Evolutionary conservation across 2,329 filamentous ascomycete species (phyloP), one percentile per base, ranked within the genome.

Genomic region (Nemania bipapillata): DNA sequence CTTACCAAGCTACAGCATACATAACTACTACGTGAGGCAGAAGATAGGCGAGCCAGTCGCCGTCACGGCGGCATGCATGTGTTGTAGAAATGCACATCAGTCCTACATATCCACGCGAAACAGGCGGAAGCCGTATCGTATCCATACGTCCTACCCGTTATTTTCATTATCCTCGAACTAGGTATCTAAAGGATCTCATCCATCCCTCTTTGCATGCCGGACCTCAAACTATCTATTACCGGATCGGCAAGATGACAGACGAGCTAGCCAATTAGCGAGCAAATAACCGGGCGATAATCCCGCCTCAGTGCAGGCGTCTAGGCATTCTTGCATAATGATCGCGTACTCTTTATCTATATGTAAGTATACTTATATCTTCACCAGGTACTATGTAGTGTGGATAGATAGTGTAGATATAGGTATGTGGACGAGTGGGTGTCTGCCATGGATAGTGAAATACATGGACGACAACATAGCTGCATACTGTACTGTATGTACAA

Each of bases 51-150:
- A 40, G 30, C 45, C 30, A 15, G 24, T 60, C 42, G 17, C 58
- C 58, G 22, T 53, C 17, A 49, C 35, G n/a, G 47, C 47, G 58
- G 45, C 8, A 45, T 7, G 17, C 20, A 45, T 4, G 40, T 45
- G 20, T 20, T 6, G 17, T 7, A 20, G 40, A 17, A 8, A 45
- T 17, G 40, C 8, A 45, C 5, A 45, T 45, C 52, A 26, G 63
- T 66, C 62, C 63, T 63, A 69, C 66, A 59, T 59, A 58, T 42
- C 63, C 66, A 69, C 66, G 66, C 63, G 63, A 62, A 26, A 56
- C n/a, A 17, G 37, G 66, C 65, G 37, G 32, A 61, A 37, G 30
- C 62, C 47, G 61, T 57, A 56, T 53, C 9, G 12, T 15, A 7
- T 15, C n/a, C 5, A 5, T 53, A 30, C 26, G 15, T 54, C 50